A percentile compares a stretch with the other conserved stretches of the same genome.
Evolutionary conservation across 2,329 filamentous ascomycete genomes (phyloP).

Genomic region (Aspergillus fructus): DNA sequence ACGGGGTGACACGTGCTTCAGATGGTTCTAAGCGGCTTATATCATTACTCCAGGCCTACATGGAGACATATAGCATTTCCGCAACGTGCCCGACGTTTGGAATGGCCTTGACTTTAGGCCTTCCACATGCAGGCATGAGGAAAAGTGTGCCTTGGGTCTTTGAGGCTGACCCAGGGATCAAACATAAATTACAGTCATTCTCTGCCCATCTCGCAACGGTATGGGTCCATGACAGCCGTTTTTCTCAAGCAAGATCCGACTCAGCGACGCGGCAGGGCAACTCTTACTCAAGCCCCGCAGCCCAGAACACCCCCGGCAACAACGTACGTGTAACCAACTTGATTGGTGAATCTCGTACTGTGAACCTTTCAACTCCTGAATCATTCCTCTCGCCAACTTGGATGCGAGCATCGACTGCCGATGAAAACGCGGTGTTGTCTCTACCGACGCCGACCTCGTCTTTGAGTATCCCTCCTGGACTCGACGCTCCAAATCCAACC

Average conservation of each 20-base stretch:
- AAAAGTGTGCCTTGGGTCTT: slow-evolving; percentile 9
- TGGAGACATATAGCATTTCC: slow-evolving; percentile 43
- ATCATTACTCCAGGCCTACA: slow-evolving; percentile 36
- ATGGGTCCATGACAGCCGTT: slow-evolving; percentile 22
- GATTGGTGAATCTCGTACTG: slow-evolving; percentile 11
- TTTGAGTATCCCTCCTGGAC: slow-evolving; percentile 22
- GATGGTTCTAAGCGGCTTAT: slow-evolving; percentile 37
- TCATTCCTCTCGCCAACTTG: slow-evolving; percentile 28
- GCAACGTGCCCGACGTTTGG: slow-evolving; percentile 44
- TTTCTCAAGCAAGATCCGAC: neutral
- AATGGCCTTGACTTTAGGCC: slow-evolving; percentile 37
- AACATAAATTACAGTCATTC: slow-evolving; percentile 27
- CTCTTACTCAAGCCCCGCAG: neutral
- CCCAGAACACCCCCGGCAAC: slow-evolving; percentile 1
- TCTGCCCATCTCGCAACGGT: slow-evolving; percentile 30
- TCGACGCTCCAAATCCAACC: slow-evolving; percentile 20
- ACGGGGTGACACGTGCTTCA: slow-evolving; percentile 27
- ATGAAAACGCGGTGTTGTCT: slow-evolving; percentile 25
- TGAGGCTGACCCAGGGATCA: slow-evolving; percentile 27
- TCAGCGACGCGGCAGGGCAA: slow-evolving; percentile 6
- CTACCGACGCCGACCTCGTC: slow-evolving; percentile 31
- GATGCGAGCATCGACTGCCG: slow-evolving; percentile 26
- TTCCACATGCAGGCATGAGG: slow-evolving; percentile 19
- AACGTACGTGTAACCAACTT: slow-evolving; percentile 2
- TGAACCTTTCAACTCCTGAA: slow-evolving; percentile 16